Percentiles rank a stretch among this genome's conserved stretches.
Evolutionary conservation across 495 filamentous ascomycete genomes (phyloP).

Genomic region (Daldinia bambusicola): DNA sequence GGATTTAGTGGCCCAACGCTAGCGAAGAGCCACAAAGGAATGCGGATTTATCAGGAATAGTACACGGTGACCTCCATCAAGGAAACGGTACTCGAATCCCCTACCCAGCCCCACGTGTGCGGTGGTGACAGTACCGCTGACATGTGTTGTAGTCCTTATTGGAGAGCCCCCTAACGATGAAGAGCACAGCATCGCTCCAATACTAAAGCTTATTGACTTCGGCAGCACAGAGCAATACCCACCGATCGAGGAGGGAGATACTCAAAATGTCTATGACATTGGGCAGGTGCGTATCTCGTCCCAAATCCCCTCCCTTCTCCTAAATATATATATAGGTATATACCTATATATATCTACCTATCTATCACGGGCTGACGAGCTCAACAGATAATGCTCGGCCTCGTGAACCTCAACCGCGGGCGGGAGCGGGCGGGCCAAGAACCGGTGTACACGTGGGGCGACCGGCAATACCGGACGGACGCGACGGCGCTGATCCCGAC

Average conservation of each 20-base stretch:
- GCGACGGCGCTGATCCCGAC: background rate
- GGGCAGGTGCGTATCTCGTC: too few species aligned
- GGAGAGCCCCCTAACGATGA: background rate
- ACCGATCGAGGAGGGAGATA: background rate
- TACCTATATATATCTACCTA: too few species aligned
- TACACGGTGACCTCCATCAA: constrained; percentile 3
- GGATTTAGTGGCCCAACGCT: background rate
- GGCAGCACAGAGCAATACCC: background rate
- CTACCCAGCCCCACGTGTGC: background rate
- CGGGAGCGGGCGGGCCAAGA: background rate
- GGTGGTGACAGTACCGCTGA: background rate
- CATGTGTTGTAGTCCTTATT: background rate
- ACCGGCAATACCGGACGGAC: background rate
- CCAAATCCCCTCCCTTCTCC: too few species aligned
- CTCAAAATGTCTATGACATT: background rate
- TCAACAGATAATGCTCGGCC: background rate
- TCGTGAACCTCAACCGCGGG: background rate
- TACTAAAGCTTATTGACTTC: constrained; percentile 2
- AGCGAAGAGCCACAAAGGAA: background rate
- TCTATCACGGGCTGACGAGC: background rate
- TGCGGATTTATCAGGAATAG: background rate
- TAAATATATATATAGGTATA: too few species aligned
- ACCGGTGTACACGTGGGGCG: background rate
- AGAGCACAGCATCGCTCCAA: background rate
- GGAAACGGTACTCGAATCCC: too few species aligned